phyloP scores from a whole-genome alignment of 495 filamentous ascomycete species.

The Hypoxylon perforatum region DNA sequence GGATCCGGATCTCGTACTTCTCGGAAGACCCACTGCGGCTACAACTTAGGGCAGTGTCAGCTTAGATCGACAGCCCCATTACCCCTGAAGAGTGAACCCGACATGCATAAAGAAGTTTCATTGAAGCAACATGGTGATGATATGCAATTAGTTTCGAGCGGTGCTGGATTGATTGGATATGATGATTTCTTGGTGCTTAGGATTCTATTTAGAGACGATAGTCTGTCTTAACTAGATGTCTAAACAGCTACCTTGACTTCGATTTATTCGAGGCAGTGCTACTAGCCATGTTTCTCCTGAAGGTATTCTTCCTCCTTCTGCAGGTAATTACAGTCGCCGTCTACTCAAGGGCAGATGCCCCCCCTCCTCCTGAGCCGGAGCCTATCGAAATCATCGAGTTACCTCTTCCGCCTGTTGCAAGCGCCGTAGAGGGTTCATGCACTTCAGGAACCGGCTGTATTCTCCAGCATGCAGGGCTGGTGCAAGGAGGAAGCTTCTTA shows the following conservation, averaged over 20 bases:
- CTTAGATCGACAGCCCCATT: constrained; percentile 2
- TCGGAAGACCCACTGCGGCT: constrained; percentile 6
- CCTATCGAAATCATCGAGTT: constrained; percentile 32
- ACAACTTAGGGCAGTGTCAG: background rate
- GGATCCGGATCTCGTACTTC: constrained; percentile 27
- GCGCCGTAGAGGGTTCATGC: constrained; percentile 16
- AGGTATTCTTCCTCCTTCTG: background rate
- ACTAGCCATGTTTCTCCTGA: background rate
- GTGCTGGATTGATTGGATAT: background rate
- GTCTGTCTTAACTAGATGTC: background rate
- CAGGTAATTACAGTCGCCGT: background rate
- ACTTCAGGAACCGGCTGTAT: constrained; percentile 34
- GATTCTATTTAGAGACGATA: background rate
- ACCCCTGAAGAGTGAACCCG: background rate
- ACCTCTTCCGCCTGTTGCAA: constrained; percentile 33
- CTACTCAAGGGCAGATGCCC: background rate
- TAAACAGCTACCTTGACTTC: background rate
- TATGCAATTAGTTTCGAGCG: background rate
- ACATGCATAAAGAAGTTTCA: background rate
- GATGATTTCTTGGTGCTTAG: background rate
- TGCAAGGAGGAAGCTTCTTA: constrained; percentile 41
- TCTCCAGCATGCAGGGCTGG: constrained; percentile 8
- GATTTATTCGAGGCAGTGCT: background rate
- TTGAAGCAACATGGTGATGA: background rate
- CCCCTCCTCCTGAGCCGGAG: constrained; percentile 8